Evolutionary conservation across 257 asterid genomes (phyloP).

Genomic region (Jasminum sambac): DNA sequence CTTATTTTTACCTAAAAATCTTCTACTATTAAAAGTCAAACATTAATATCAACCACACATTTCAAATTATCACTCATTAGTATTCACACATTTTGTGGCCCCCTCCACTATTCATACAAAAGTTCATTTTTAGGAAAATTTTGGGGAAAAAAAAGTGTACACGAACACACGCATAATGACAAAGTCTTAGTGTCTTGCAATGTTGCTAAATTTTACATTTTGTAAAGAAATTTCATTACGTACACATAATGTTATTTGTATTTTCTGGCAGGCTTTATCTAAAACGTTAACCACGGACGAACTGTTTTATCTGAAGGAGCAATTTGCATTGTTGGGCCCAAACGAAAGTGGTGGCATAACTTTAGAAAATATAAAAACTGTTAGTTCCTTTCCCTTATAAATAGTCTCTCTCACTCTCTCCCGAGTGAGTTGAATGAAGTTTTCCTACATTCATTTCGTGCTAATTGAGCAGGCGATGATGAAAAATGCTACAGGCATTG

Average conservation of each 20-base stretch:
- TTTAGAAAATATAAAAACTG: constrained; percentile 35
- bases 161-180: too few relatives aligned
- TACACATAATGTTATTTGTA: neutral
- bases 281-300: constrained; percentile 30
- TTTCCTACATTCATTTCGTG: constrained; percentile 10
- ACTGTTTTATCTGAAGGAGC: constrained; percentile 35
- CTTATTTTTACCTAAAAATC: too few relatives aligned
- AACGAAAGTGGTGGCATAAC: constrained; percentile 38
- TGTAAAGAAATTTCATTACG: too few relatives aligned
- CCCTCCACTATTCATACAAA: too few relatives aligned
- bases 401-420: neutral
- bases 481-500: constrained; percentile 49
- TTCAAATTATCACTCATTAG: too few relatives aligned
- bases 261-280: constrained; percentile 36
- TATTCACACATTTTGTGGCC: too few relatives aligned
- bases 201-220: too few relatives aligned
- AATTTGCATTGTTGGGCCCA: constrained; percentile 32
- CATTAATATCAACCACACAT: too few relatives aligned
- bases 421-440: neutral
- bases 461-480: constrained; percentile 42
- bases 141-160: too few relatives aligned
- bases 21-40: too few relatives aligned
- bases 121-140: too few relatives aligned
- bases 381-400: constrained; percentile 5
- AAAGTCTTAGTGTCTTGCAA: too few relatives aligned